Evolutionary conservation across 306 rosid genomes (phyloP), one percentile per base, ranked within the genome.

Genomic region (Acacia crassicarpa): DNA sequence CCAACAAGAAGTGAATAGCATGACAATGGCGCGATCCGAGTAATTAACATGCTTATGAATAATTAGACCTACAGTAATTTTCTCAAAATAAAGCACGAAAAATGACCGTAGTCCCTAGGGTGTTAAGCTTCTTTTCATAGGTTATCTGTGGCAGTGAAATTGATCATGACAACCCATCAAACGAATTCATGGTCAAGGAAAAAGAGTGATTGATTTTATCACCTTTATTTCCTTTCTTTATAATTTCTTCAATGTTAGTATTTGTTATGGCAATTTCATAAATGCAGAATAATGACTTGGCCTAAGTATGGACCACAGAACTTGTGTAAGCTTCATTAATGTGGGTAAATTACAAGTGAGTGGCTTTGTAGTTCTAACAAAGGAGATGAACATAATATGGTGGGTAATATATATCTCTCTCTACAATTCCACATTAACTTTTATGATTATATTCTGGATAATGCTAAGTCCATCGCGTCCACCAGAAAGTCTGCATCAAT

Each of bases 401-500:
- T 2, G 8, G 10, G 62, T n/a, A 19, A 54, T 58, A 23, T 23
- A 48, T 48, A 4, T 4, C 19, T 48, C 13, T 48, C 16, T 48
- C 14, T 48, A 48, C 53, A 48, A 48, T 10, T 48, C 16, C 17
- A 48, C 53, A 13, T 67, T 78, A 49, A 67, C 79, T 83, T 91
- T 10, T 23, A 23, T 61, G 8, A 11, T 61, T 87, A 93, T 43
- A 92, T 80, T 84, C 88, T 91, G 7, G 93, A 90, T 56, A 95
- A 32, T 15, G 89, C 59, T 80, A 91, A 87, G 79, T 92, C 99
- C 98, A 95, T 89, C 3, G 89, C 91, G 73, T 91, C 92, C 85
- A 83, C 98, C 1, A 93, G 85, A 84, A 91, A 95, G 81, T 95
- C 99, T 95, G 93, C 88, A 81, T 9, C 54, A 51, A 86, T 8